These are phyloP conservation scores for Ganoderma boninense DNA, from an alignment of 1,284 basidiomycete species.

Conservation along the genomic window DNA sequence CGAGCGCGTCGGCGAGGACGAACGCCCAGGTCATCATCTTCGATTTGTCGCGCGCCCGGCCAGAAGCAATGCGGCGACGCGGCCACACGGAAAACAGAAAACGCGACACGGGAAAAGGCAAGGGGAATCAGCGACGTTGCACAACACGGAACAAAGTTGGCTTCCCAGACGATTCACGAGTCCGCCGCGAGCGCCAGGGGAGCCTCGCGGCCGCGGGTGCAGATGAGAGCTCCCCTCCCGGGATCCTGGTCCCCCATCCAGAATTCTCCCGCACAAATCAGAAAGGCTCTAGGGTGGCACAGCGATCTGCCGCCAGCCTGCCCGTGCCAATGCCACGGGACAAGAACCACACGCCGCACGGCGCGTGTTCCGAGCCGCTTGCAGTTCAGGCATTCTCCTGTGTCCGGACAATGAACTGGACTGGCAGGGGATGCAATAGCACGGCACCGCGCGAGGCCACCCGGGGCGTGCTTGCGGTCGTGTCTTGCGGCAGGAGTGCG, in stretches of 20 bases:
- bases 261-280: background rate
- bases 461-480: background rate
- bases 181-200: conserved; percentile 1
- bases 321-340: background rate
- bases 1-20: conserved; percentile 37
- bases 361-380: conserved; percentile 1
- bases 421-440: conserved; percentile 2
- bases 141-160: conserved; percentile 13
- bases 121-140: conserved; percentile 3
- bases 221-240: background rate
- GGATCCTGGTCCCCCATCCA: background rate
- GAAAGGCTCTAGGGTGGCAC: background rate
- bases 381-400: background rate
- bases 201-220: conserved; percentile 4
- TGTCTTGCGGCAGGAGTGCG: background rate
- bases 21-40: conserved; percentile 40
- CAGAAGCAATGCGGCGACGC: background rate
- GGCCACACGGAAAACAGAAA: background rate
- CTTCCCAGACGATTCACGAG: conserved; percentile 6
- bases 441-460: background rate
- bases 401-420: background rate
- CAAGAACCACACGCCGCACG: background rate
- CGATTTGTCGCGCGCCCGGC: conserved; percentile 5
- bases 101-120: background rate
- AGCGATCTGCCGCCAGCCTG: background rate